Conservation (phyloP, 192 early-diverging fungal species). For the Pilaira anomala region DNA sequence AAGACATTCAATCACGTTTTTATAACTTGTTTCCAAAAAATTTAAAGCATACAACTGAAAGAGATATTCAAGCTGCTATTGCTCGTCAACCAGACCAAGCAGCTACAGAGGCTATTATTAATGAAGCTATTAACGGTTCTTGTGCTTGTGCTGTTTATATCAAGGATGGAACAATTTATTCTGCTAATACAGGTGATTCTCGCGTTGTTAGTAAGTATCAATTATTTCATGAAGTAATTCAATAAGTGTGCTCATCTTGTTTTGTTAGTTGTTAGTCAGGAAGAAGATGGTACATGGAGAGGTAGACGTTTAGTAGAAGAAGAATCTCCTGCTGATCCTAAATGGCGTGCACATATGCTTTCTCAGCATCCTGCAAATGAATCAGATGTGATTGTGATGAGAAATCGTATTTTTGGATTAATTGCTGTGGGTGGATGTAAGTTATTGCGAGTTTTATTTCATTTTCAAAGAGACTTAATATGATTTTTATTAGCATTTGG, state of each 20-base stretch:
- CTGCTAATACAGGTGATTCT: slow-evolving; percentile 54
- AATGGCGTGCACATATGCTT: slow-evolving; percentile 40
- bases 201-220: slow-evolving; percentile 47
- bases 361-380: slow-evolving; percentile 32
- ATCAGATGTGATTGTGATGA: slow-evolving; percentile 16
- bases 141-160: slow-evolving; percentile 56
- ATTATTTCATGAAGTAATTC: not conserved
- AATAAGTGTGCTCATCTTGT: not conserved
- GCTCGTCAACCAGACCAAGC: slow-evolving; percentile 22
- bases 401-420: slow-evolving; percentile 21
- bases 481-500: slow-evolving; percentile 68
- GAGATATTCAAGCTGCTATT: slow-evolving; percentile 14
- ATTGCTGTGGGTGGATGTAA: slow-evolving; percentile 37
- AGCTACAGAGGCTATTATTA: slow-evolving; percentile 32
- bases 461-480: slow-evolving; percentile 38
- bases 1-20: slow-evolving; percentile 40
- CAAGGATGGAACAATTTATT: slow-evolving; percentile 46
- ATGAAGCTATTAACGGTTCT: slow-evolving; percentile 45
- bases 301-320: slow-evolving; percentile 59
- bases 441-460: not conserved
- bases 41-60: slow-evolving; percentile 36
- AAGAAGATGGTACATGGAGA: slow-evolving; percentile 59
- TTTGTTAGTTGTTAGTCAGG: slow-evolving; percentile 62
- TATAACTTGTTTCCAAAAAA: slow-evolving; percentile 39
- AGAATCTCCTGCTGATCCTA: slow-evolving; percentile 35